Evolutionary conservation across 768 basidiomycete genomes (phyloP).

Genomic region (Ephemerocybe angulata): DNA sequence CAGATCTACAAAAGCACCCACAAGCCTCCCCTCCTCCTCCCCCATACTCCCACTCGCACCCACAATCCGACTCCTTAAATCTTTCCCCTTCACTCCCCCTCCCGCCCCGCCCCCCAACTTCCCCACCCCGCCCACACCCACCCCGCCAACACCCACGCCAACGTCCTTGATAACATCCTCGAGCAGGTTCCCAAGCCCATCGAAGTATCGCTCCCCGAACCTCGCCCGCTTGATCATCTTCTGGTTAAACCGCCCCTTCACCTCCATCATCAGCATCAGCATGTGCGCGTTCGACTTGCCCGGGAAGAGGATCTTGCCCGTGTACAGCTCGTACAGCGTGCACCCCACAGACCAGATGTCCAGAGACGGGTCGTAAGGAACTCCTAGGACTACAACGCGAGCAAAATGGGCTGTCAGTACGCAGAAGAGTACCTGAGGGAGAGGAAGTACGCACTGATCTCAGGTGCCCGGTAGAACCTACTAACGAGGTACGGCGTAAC

Average conservation of each 20-base stretch:
- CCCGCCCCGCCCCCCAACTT: constrained; percentile 72
- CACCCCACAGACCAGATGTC: constrained; percentile 98
- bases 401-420: constrained; percentile 7
- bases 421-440: constrained; percentile 4
- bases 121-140: constrained; percentile 50
- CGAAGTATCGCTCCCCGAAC: constrained; percentile 91
- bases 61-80: constrained; percentile 79
- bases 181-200: constrained; percentile 81
- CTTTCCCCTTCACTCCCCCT: too few species aligned
- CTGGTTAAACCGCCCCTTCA: constrained; percentile 89
- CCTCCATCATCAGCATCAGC: constrained; percentile 96
- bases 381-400: constrained; percentile 78
- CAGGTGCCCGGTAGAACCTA: constrained; percentile 96
- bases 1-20: constrained; percentile 81
- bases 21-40: constrained; percentile 82
- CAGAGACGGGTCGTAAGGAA: constrained; percentile 89
- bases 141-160: constrained; percentile 76
- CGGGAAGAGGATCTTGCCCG: constrained; percentile 96
- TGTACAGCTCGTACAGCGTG: constrained; percentile 93
- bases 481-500: constrained; percentile 98
- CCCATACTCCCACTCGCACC: constrained; percentile 76
- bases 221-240: constrained; percentile 94
- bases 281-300: constrained; percentile 97
- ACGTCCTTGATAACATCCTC: constrained; percentile 79
- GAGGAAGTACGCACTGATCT: constrained; percentile 69